Percentiles rank a stretch among this genome's conserved stretches.
phyloP scores from a whole-genome alignment of 768 basidiomycete species.

The Xerocomellus amylosporus region DNA sequence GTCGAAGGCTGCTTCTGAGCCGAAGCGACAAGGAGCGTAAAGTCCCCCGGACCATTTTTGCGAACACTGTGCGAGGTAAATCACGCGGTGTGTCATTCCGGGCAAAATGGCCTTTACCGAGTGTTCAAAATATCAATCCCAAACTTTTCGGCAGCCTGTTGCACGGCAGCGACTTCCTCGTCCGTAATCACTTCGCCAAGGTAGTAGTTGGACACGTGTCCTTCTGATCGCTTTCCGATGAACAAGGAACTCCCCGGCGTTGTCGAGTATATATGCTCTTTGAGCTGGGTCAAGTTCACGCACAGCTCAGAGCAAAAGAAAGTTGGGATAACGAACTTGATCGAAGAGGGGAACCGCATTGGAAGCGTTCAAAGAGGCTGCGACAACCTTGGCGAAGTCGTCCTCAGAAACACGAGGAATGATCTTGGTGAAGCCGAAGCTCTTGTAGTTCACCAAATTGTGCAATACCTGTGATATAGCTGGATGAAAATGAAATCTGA shows the following conservation, averaged over 20 bases:
- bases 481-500: neutral
- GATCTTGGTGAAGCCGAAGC: constrained; percentile 85
- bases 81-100: neutral
- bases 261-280: constrained; percentile 68
- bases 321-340: constrained; percentile 39
- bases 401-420: constrained; percentile 62
- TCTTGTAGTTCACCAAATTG: constrained; percentile 64
- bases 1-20: constrained; percentile 41
- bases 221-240: constrained; percentile 76
- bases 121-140: constrained; percentile 81
- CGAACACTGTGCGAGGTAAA: constrained; percentile 49
- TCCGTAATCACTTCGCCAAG: constrained; percentile 70
- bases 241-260: constrained; percentile 64
- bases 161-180: constrained; percentile 73
- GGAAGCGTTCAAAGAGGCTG: constrained; percentile 55
- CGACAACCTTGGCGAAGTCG: constrained; percentile 63
- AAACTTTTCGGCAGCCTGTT: constrained; percentile 70
- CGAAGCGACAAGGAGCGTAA: constrained; percentile 75
- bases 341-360: constrained; percentile 62
- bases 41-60: constrained; percentile 61
- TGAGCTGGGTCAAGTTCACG: constrained; percentile 45
- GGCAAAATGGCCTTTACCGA: constrained; percentile 43
- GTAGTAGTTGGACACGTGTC: constrained; percentile 86
- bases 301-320: neutral
- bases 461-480: constrained; percentile 34